phyloP scores from a whole-genome alignment of 2,329 filamentous ascomycete genomes.

The Kalaharituber pfeilii region DNA sequence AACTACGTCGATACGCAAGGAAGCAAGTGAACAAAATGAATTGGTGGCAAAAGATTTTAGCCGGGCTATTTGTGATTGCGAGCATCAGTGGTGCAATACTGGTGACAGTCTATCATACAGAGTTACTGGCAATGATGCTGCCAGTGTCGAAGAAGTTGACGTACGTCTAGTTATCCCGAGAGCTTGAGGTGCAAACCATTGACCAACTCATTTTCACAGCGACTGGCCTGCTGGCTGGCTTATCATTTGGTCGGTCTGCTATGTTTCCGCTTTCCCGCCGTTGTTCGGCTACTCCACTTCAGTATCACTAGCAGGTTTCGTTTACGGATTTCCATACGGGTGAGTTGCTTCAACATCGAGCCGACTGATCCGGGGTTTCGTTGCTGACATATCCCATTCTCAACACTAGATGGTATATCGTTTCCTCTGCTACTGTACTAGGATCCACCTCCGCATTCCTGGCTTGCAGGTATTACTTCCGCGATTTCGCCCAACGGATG shows the following conservation, averaged over 20 bases:
- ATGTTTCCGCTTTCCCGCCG: slow-evolving; percentile 66
- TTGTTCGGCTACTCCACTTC: slow-evolving; percentile 73
- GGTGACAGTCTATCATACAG: slow-evolving; percentile 20
- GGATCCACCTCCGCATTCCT: slow-evolving; percentile 69
- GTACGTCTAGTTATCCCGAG: slow-evolving; percentile 6
- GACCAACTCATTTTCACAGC: slow-evolving; percentile 8
- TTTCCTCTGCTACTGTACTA: slow-evolving; percentile 56
- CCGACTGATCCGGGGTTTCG: slow-evolving; percentile 38
- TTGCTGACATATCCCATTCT: slow-evolving; percentile 9
- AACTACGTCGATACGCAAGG: slow-evolving; percentile 17
- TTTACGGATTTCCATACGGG: slow-evolving; percentile 53
- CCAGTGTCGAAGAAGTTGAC: slow-evolving; percentile 19
- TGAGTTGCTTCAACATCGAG: slow-evolving; percentile 42
- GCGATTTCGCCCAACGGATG: slow-evolving; percentile 58
- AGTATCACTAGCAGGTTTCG: slow-evolving; percentile 50
- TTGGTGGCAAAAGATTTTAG: slow-evolving; percentile 18
- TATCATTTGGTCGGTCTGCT: slow-evolving; percentile 58
- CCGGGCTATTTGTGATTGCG: slow-evolving; percentile 8
- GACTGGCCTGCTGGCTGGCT: slow-evolving; percentile 51
- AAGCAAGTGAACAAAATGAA: slow-evolving; percentile 18
- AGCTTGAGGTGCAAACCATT: background rate
- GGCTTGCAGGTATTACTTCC: slow-evolving; percentile 60
- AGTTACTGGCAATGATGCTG: slow-evolving; percentile 20
- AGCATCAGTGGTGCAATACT: slow-evolving; percentile 13
- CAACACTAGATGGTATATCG: slow-evolving; percentile 61